These are phyloP conservation scores for Entamoeba nuttalli DNA, from an alignment of 208 protist species.

Conservation along the genomic window DNA sequence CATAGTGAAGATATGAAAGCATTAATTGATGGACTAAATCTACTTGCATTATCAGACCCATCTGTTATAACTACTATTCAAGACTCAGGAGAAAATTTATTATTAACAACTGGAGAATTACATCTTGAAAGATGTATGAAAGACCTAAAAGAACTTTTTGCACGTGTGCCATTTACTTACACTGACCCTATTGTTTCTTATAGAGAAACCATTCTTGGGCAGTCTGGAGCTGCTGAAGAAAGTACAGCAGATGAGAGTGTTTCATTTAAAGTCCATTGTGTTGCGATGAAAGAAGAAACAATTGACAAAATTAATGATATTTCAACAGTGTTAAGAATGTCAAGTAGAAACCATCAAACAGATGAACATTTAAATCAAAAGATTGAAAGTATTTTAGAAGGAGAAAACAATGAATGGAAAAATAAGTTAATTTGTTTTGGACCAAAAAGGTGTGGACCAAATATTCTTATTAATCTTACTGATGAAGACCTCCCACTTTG, in stretches of 20 bases:
- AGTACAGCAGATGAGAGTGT: neutral
- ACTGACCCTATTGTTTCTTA: constrained; percentile 63
- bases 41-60: constrained; percentile 81
- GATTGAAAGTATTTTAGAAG: neutral
- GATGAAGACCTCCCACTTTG: too few relatives aligned
- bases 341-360: neutral
- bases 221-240: neutral
- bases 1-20: constrained; percentile 45
- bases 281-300: neutral
- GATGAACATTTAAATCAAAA: neutral
- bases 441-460: neutral
- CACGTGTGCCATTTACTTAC: constrained; percentile 52
- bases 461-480: neutral
- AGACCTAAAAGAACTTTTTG: constrained; percentile 57
- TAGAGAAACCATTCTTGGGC: constrained; percentile 51
- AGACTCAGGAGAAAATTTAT: constrained; percentile 79
- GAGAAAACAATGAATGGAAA: too few relatives aligned
- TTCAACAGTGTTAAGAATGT: neutral
- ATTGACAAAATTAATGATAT: neutral
- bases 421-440: neutral
- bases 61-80: constrained; percentile 69
- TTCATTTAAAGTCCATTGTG: neutral
- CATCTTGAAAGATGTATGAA: constrained; percentile 79
- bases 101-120: constrained; percentile 79
- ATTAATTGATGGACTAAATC: constrained; percentile 57